Evolutionary conservation across 192 early-diverging fungal species (phyloP), one percentile per base, ranked within the genome.

Genomic region (Coemansia sp.): DNA sequence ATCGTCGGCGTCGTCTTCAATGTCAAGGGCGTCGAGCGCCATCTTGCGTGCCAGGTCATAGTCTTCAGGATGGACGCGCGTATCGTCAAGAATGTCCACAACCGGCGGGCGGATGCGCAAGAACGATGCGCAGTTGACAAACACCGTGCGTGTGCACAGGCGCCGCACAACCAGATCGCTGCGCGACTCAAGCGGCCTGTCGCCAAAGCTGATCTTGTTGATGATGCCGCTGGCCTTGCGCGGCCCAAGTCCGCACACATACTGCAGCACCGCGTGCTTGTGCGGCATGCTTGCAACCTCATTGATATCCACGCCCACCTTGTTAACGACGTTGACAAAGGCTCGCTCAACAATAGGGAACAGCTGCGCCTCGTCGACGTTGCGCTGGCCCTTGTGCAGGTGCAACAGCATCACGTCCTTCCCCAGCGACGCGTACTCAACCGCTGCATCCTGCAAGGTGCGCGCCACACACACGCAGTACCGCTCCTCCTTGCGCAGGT

Each of bases 31-130:
- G 68, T 96, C 95, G 5, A 91, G 87, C 13, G 92, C 94, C 94
- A 98, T 98, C 78, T 99, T 95, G 30, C 95, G 86, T 1, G 95
- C 95, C 38, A 98, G 75, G 31, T 91, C 89, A 65, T 99, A 99
- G 70, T 98, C 92, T 73, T 96, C 89, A 6, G 93, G 93, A 70
- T 98, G 97, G 50, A 99, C 92, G 38, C 94, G 86, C 30, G 94
- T 99, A 55, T 91, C 89, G 75, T 99, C 97, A 33, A 99, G 79
- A 29, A 93, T 82, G 68, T 97, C 95, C 41, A 82, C 72, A n/a
- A 78, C 79, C 7, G 79, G 61, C 47, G 83, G 83, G 15, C 86
- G 87, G 42, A 99, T 89, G 34, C 91, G 88, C 52, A 99, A 72
- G 79, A 97, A 99, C 56, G 90, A 88, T 11, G 91, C 88, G 67